Evolutionary conservation across 108 stramenopile species (phyloP), one percentile per base, ranked within the genome.

Genomic region (Craspedostauros australis): DNA sequence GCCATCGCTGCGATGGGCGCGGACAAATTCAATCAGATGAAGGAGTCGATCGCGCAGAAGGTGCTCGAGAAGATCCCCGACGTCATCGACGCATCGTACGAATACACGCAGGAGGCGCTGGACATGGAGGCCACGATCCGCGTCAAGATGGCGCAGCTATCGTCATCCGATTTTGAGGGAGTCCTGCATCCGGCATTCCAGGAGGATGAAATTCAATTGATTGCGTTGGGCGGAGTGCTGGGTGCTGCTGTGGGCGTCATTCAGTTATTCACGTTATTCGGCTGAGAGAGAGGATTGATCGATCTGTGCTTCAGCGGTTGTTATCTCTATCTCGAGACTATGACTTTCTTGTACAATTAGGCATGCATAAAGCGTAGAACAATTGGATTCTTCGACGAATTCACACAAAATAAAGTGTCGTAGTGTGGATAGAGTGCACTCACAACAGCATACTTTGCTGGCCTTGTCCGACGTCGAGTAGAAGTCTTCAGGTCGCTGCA

Each of bases 171-270:
- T 18, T 98, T 98, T 68, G 96, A 98, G 55, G 88, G 95, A 49
- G 82, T 88, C 24, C 54, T 80, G 19, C 96, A 98, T 57, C 96
- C 96, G 1, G 92, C 95, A 0, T 98, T 98, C 59, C 86, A 98
- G 70, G 95, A 98, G 57, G 96, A 98, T 57, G 96, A 98, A 73
- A 75, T 88, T 23, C 93, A 91, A 32, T 69, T 96, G 19, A 93
- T 98, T 54, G 53, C 79, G 12, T 77, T 93, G 30, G 96, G 96
- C 7, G 93, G 86, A n/a, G 63, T 90, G 12, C 75, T 98, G 38
- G 96, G 96, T 21, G 76, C 80, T 22, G 44, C 84, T 11, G 95
- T 94, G 39, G 96, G 96, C 0, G 60, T 87, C 18, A 44, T 90
- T 5, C 94, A 95, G 58, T 72, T 88, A 31, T 75, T 72, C 57